phyloP scores from a whole-genome alignment of 2,329 filamentous ascomycete genomes.

The Trichoderma harzianum region DNA sequence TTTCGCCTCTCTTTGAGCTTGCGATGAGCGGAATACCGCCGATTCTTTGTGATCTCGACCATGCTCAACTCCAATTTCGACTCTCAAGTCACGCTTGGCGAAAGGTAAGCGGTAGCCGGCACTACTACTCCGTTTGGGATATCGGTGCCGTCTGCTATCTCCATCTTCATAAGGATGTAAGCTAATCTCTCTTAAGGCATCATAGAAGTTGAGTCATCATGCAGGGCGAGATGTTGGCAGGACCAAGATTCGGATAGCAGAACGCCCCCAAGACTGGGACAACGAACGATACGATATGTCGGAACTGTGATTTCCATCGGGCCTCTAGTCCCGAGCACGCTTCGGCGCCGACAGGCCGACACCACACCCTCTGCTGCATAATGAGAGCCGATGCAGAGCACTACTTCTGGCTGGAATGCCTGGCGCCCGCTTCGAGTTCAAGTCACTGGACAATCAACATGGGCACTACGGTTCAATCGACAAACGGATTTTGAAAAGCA shows the following conservation, averaged over 20 bases:
- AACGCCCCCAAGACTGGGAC: neutral
- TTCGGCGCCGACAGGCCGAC: neutral
- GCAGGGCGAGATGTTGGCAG: neutral
- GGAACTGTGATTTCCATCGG: neutral
- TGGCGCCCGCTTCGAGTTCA: neutral
- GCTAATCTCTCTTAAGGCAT: neutral
- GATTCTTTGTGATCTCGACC: neutral
- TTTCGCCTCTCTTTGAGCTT: neutral
- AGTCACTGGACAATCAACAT: neutral
- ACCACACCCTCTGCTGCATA: neutral
- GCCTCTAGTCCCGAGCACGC: neutral
- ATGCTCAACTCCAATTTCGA: neutral
- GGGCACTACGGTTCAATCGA: neutral
- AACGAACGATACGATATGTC: neutral
- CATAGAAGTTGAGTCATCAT: neutral
- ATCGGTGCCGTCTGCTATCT: neutral
- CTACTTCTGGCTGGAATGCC: neutral
- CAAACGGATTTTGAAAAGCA: neutral
- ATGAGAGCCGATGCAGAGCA: neutral
- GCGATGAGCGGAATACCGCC: neutral
- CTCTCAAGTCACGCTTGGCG: neutral
- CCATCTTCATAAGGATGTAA: neutral
- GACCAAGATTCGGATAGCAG: neutral
- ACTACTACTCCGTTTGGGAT: neutral
- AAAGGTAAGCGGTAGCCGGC: neutral